These are phyloP conservation scores for Zymoseptoria tritici DNA, from an alignment of 2,329 filamentous ascomycete species.

Conservation along the genomic window DNA sequence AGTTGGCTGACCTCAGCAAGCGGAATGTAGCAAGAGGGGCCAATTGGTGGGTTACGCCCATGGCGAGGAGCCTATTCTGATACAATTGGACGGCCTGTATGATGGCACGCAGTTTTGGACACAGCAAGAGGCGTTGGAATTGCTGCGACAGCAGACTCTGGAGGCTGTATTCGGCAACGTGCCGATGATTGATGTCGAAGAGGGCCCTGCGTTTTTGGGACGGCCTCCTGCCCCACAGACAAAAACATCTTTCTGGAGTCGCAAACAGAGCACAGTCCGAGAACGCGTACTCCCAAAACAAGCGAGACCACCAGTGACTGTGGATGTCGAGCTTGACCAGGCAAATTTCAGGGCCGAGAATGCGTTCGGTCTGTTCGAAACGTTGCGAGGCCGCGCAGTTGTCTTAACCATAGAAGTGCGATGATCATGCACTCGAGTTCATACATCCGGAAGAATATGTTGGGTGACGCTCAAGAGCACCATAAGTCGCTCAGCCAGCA, in stretches of 20 bases:
- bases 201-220: slow-evolving; percentile 1
- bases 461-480: not conserved
- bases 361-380: slow-evolving; percentile 40
- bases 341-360: slow-evolving; percentile 38
- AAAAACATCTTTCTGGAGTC: slow-evolving; percentile 12
- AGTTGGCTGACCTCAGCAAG: not conserved
- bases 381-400: slow-evolving; percentile 22
- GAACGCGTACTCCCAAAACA: slow-evolving; percentile 1
- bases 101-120: slow-evolving; percentile 28
- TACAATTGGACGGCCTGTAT: slow-evolving; percentile 24
- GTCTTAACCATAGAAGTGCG: slow-evolving; percentile 20
- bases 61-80: slow-evolving; percentile 20
- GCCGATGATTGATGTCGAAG: not conserved
- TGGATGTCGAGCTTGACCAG: slow-evolving; percentile 32
- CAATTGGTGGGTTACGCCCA: slow-evolving; percentile 21
- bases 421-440: slow-evolving; percentile 6
- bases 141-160: slow-evolving; percentile 20
- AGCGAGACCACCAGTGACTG: slow-evolving; percentile 10
- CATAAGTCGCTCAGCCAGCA: slow-evolving; percentile 4
- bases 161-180: slow-evolving; percentile 13
- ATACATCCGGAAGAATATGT: not conserved
- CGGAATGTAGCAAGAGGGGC: slow-evolving; percentile 16
- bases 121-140: slow-evolving; percentile 23
- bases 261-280: slow-evolving; percentile 15
- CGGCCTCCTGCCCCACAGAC: slow-evolving; percentile 6